Evolutionary conservation across 768 basidiomycete genomes (phyloP).

Genomic region (Phanerodontia chrysosporium): DNA sequence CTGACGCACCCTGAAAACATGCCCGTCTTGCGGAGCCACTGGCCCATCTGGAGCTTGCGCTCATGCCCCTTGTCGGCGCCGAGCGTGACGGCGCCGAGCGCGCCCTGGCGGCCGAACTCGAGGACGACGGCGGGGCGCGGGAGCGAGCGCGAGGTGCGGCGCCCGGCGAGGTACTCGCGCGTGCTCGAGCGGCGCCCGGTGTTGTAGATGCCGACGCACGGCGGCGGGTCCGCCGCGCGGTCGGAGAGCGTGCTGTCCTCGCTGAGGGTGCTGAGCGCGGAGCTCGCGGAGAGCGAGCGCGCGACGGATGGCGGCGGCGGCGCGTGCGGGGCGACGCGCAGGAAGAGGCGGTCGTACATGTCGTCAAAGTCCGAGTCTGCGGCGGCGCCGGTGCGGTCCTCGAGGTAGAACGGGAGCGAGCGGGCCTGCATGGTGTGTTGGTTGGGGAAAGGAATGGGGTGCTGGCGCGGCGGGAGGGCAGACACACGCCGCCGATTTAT

Average conservation of each 20-base stretch:
- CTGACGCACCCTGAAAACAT: conserved; percentile 67
- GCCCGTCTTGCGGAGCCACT: conserved; percentile 59
- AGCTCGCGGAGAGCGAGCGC: neutral
- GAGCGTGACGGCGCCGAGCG: conserved; percentile 59
- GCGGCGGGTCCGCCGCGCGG: neutral
- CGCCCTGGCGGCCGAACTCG: conserved; percentile 54
- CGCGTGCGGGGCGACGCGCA: conserved; percentile 52
- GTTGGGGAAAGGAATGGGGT: neutral
- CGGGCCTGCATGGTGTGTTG: conserved; percentile 19
- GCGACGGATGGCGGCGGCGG: neutral
- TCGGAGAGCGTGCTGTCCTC: neutral
- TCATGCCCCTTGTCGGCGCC: conserved; percentile 26
- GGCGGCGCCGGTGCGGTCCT: conserved; percentile 60
- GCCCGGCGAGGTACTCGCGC: conserved; percentile 35
- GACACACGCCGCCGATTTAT: neutral
- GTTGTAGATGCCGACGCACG: conserved; percentile 58
- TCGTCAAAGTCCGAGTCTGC: conserved; percentile 67
- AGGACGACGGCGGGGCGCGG: conserved; percentile 45
- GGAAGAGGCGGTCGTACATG: conserved; percentile 72
- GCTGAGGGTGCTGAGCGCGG: neutral
- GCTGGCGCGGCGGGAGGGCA: neutral
- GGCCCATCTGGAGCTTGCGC: conserved; percentile 48
- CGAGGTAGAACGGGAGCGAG: conserved; percentile 52
- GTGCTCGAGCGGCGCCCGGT: conserved; percentile 64
- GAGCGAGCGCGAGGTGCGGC: conserved; percentile 31